Conservation (phyloP, 192 early-diverging fungal genomes). For the Backusella morwellensis region DNA sequence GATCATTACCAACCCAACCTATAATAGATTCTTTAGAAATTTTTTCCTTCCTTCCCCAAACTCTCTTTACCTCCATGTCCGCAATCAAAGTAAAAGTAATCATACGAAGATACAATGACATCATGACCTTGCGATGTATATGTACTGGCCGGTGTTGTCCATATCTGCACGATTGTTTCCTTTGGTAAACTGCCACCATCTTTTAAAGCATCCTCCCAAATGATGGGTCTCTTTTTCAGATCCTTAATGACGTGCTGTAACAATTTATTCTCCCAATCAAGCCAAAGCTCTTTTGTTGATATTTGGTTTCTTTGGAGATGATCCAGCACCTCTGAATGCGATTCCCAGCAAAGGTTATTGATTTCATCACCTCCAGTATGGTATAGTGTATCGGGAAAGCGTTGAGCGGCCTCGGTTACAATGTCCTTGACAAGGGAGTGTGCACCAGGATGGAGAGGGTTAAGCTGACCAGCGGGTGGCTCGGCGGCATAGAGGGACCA, state of each 20-base stretch:
- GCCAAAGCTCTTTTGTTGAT: conserved; percentile 24
- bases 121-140: conserved; percentile 62
- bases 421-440: conserved; percentile 56
- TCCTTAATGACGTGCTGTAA: background rate
- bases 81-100: conserved; percentile 73
- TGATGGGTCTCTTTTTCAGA: conserved; percentile 49
- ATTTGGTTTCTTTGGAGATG: conserved; percentile 27
- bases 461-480: conserved; percentile 82
- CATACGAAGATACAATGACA: conserved; percentile 57
- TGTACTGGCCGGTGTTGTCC: conserved; percentile 55
- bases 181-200: conserved; percentile 40
- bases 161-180: conserved; percentile 64
- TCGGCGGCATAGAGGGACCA: conserved; percentile 66
- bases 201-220: conserved; percentile 78
- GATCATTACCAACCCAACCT: conserved; percentile 63
- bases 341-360: conserved; percentile 58
- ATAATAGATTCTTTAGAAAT: background rate
- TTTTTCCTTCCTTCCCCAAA: background rate
- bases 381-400: conserved; percentile 71
- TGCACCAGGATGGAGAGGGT: conserved; percentile 61
- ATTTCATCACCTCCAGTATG: conserved; percentile 80
- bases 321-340: conserved; percentile 26
- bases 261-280: conserved; percentile 23
- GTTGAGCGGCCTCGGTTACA: conserved; percentile 52
- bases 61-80: conserved; percentile 51